Conservation (phyloP, 2,329 filamentous ascomycete species). For the Fusarium hostae region DNA sequence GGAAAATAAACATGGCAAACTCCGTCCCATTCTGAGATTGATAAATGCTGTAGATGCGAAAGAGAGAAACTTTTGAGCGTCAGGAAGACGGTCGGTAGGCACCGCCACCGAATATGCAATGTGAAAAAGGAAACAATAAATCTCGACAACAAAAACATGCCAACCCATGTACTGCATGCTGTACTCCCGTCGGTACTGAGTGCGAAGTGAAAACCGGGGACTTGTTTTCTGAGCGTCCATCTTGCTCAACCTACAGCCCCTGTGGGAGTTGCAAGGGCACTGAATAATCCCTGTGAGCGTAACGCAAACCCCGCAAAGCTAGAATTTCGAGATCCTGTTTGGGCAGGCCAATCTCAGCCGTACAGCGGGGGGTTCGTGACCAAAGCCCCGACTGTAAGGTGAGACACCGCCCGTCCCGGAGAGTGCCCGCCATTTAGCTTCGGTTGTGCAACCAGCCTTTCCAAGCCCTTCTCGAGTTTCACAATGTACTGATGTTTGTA, state of each 20-base stretch:
- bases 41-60: slow-evolving; percentile 36
- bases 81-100: slow-evolving; percentile 20
- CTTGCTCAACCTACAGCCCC: slow-evolving; percentile 8
- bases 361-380: slow-evolving; percentile 26
- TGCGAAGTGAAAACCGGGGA: slow-evolving; percentile 18
- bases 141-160: background rate
- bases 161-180: slow-evolving; percentile 32
- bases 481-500: slow-evolving; percentile 12
- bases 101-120: slow-evolving; percentile 23
- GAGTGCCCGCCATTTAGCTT: slow-evolving; percentile 9
- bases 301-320: slow-evolving; percentile 36
- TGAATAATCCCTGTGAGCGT: slow-evolving; percentile 41
- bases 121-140: slow-evolving; percentile 20
- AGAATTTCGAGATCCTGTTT: slow-evolving; percentile 36
- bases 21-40: slow-evolving; percentile 28
- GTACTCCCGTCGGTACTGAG: slow-evolving; percentile 31
- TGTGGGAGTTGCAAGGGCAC: slow-evolving; percentile 6
- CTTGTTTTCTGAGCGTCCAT: slow-evolving; percentile 12
- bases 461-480: slow-evolving; percentile 7
- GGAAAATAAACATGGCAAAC: slow-evolving; percentile 20
- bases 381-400: slow-evolving; percentile 21
- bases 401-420: slow-evolving; percentile 8
- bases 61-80: slow-evolving; percentile 43
- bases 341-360: slow-evolving; percentile 32
- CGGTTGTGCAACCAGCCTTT: slow-evolving; percentile 10